Evolutionary conservation across 2,329 filamentous ascomycete species (phyloP).

Genomic region (Aspergillus fructus): DNA sequence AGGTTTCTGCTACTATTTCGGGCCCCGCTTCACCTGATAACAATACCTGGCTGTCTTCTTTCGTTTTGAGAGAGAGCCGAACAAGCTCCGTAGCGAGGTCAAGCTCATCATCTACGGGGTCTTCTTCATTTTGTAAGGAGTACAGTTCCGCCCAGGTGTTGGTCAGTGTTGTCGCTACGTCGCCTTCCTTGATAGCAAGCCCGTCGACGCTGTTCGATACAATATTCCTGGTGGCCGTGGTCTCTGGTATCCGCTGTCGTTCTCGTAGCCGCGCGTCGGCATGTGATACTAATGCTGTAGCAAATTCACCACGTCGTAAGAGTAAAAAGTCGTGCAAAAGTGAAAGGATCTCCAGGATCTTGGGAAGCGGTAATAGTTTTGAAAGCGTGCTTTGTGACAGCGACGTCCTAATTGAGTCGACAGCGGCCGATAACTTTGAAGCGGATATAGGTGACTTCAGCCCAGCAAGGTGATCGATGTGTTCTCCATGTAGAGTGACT

Average conservation of each 20-base stretch:
- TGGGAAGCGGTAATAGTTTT: conserved; percentile 73
- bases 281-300: conserved; percentile 79
- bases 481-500: conserved; percentile 49
- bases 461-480: conserved; percentile 60
- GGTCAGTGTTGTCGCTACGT: conserved; percentile 73
- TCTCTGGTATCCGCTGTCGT: conserved; percentile 63
- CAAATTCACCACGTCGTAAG: conserved; percentile 85
- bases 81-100: conserved; percentile 79
- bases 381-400: conserved; percentile 82
- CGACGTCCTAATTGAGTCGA: conserved; percentile 74
- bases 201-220: conserved; percentile 56
- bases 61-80: conserved; percentile 56
- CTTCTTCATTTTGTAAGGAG: conserved; percentile 75
- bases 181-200: conserved; percentile 78
- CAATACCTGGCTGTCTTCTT: conserved; percentile 29
- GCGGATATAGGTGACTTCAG: conserved; percentile 73
- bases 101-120: conserved; percentile 69
- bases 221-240: conserved; percentile 50
- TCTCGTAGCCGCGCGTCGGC: conserved; percentile 77
- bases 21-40: conserved; percentile 19
- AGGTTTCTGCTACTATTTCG: conserved; percentile 36
- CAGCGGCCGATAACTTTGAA: conserved; percentile 66
- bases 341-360: conserved; percentile 73
- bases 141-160: conserved; percentile 78
- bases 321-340: conserved; percentile 85